Conservation (phyloP, 495 filamentous ascomycete genomes). For the Daldinia caldariorum region DNA sequence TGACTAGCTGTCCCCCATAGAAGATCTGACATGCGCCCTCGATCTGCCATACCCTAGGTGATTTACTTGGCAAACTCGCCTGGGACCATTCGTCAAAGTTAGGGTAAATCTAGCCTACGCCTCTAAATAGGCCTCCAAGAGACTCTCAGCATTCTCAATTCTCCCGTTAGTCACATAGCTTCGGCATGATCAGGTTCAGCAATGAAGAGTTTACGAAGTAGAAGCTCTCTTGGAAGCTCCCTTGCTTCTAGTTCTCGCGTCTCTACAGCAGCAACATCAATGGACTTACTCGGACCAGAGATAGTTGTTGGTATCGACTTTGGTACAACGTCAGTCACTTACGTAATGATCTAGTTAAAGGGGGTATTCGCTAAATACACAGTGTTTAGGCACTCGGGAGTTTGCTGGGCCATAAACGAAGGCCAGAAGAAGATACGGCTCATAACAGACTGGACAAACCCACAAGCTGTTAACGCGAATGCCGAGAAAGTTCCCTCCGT, state of each 20-base stretch:
- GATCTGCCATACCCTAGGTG: neutral
- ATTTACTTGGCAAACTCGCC: neutral
- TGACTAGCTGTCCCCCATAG: neutral
- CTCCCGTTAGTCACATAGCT: neutral
- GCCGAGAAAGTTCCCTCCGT: conserved; percentile 1
- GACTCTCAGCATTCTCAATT: neutral
- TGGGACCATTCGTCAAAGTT: neutral
- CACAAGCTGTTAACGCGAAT: conserved; percentile 5
- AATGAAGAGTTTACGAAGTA: neutral
- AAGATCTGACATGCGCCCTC: neutral
- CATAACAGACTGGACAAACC: conserved; percentile 6
- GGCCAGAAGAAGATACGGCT: conserved; percentile 5
- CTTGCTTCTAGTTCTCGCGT: neutral
- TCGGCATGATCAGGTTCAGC: neutral
- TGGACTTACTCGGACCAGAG: neutral
- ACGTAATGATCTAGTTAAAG: neutral
- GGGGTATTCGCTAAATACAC: neutral
- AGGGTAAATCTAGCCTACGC: neutral
- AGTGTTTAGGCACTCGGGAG: conserved; percentile 25
- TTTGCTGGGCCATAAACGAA: conserved; percentile 28
- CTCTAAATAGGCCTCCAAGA: neutral
- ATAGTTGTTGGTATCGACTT: conserved; percentile 37
- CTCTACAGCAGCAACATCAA: neutral
- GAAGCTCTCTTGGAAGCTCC: conserved; percentile 1
- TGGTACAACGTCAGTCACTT: conserved; percentile 38